Evolutionary conservation across 2,329 filamentous ascomycete genomes (phyloP), one percentile per base, ranked within the genome.

Genomic region (Thyridium curvatum): DNA sequence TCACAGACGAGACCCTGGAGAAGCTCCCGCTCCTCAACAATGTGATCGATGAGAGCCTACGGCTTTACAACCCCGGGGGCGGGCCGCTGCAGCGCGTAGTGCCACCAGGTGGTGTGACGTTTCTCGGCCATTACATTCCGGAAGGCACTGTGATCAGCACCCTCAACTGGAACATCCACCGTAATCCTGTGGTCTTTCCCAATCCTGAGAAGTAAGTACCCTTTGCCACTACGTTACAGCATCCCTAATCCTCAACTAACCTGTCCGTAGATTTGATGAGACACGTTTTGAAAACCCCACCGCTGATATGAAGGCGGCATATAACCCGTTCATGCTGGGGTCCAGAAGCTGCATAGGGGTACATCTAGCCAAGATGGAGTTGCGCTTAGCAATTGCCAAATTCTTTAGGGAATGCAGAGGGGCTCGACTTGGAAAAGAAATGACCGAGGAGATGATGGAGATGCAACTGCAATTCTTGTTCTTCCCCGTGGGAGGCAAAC

Each of bases 341-440:
- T 61, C 70, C 0, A 58, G 70, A 16, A 64, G 66, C 3, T 77
- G 73, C 45, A 57, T 77, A n/a, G 72, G 72, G 6, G 58, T 71
- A 16, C 66, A 74, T 39, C 58, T 77, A 12, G 72, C 72, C 1
- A 56, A 60, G 32, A 70, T 72, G 58, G 71, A 75, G 46, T 44
- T 75, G 18, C 55, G 69, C 8, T 62, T 71, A 34, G 69, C 62
- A 0, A 55, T 62, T 2, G 65, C 69, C 0, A 52, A 64, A 18
- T 68, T 76, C 49, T 71, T 74, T 48, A 53, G 64, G 30, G 42
- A 48, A 32, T 43, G 41, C 35, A 34, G 18, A 17, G 47, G 46
- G 18, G 18, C 39, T 12, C 32, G 32, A 18, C 34, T 48, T 8
- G 37, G 41, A 8, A 28, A 29, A 28, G 37, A 39, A 31, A 41